Conservation (phyloP, 108 stramenopile genomes). For the Cyclotella choctawhatcheeana region DNA sequence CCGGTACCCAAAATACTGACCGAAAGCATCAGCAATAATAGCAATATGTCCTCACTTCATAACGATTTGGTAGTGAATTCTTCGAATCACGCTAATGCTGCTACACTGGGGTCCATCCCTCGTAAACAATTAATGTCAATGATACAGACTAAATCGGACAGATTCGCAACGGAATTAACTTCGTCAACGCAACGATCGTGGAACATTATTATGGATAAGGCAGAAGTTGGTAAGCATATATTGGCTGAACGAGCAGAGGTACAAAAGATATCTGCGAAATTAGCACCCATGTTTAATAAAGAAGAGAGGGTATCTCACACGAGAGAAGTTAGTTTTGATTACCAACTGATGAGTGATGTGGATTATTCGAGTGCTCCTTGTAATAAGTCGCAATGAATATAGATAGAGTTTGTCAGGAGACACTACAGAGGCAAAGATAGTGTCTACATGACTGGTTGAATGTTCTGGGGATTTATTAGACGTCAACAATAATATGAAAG, state of each 20-base stretch:
- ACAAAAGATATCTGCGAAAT: not conserved
- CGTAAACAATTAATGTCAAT: not conserved
- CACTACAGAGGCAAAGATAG: too few species aligned
- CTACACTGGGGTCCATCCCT: too few species aligned
- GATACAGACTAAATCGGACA: not conserved
- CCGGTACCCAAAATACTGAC: not conserved
- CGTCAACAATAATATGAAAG: too few species aligned
- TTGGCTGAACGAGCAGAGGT: not conserved
- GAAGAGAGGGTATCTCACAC: not conserved
- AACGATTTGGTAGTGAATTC: too few species aligned
- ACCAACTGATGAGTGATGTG: constrained; percentile 5
- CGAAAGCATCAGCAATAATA: not conserved
- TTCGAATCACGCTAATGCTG: too few species aligned
- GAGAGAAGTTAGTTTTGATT: constrained; percentile 1
- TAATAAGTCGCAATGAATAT: too few species aligned
- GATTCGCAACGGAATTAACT: not conserved
- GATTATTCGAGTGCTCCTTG: constrained; percentile 4
- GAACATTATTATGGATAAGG: not conserved
- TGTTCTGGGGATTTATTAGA: too few species aligned
- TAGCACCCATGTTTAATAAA: not conserved
- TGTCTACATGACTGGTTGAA: too few species aligned
- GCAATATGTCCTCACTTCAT: too few species aligned
- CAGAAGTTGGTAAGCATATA: not conserved
- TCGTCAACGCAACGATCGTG: not conserved
- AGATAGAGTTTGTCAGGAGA: too few species aligned